These are phyloP conservation scores for Fomitopsis palustris DNA, from an alignment of 1,284 basidiomycete genomes.

Conservation along the genomic window DNA sequence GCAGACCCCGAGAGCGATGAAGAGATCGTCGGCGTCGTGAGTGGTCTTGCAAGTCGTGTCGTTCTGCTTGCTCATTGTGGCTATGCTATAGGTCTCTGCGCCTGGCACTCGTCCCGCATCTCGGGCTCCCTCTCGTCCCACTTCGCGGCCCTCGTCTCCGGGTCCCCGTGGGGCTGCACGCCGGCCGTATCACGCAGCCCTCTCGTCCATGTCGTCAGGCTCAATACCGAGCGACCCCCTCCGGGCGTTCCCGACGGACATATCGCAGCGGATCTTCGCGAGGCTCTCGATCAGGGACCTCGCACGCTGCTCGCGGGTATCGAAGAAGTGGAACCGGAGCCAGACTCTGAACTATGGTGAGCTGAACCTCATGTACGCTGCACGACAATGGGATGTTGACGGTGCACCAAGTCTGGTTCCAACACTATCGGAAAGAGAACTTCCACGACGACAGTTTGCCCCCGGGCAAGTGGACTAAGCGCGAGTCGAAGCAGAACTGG, in stretches of 20 bases:
- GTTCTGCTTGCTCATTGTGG: conserved; percentile 40
- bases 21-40: conserved; percentile 65
- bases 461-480: conserved; percentile 80
- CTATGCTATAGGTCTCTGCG: conserved; percentile 50
- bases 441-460: conserved; percentile 76
- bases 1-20: conserved; percentile 46
- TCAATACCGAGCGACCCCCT: conserved; percentile 57
- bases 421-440: conserved; percentile 76
- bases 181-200: conserved; percentile 39
- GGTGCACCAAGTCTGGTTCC: conserved; percentile 76
- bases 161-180: conserved; percentile 41
- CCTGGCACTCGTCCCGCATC: conserved; percentile 35
- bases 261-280: conserved; percentile 75
- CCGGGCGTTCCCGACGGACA: conserved; percentile 70
- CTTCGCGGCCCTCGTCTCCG: conserved; percentile 60
- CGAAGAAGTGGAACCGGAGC: conserved; percentile 81
- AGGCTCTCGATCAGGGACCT: conserved; percentile 64
- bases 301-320: conserved; percentile 75
- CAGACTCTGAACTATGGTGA: conserved; percentile 87
- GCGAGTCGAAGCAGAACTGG: conserved; percentile 85
- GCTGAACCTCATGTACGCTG: conserved; percentile 22
- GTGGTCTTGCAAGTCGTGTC: not conserved
- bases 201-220: conserved; percentile 14
- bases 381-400: not conserved
- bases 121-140: conserved; percentile 47